Base-by-base conservation (phyloP, 2,329 filamentous ascomycete genomes). In the Aspergillus ibericus region DNA sequence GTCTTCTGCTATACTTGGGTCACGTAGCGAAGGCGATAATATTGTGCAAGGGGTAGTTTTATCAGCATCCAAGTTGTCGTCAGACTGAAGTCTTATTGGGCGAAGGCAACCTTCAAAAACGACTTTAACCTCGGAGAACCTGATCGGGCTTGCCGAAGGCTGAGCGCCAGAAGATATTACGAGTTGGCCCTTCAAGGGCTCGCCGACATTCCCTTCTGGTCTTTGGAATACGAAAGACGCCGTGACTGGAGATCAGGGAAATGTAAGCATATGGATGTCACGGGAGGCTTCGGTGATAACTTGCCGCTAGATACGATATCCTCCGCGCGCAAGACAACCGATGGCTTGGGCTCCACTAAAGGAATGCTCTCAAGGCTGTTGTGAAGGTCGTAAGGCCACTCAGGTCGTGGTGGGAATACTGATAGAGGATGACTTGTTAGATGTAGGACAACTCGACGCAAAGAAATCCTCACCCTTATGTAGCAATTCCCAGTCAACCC, bases 171-270 rank as follows among this genome's bases (percentile, higher is more conserved):
- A 86, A 13, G 68, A 74, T 10, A 88, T 70, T 6, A 75, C 72
- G 51, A 88, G 73, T 62, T 88, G 85, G n/a, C 79, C 80, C n/a
- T 75, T 74, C 7, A 87, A 66, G 4, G 80, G 75, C 62, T 87
- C 84, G 22, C 85, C 85, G 44, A 87, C 85, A 68, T 86, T 83
- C 22, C 83, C 84, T 68, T 86, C 81, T 0, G 74, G 69, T 53
- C 77, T 79, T 35, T 75, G 77, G 61, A 88, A 87, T 1, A 80
- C 78, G 61, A 87, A 82, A 4, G 78, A 77, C 4, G 80, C 70
- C 16, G 76, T 77, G 36, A 86, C 80, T 79, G 60, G n/a, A 29
- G n/a, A 67, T 59, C 16, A 47, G 55, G 18, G n/a, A 22, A 15
- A 36, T 32, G 13, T 49, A 62, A 73, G 66, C 32, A 50, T 46